These are phyloP conservation scores for Trichoderma brevicompactum DNA, from an alignment of 2,329 filamentous ascomycete genomes.

Conservation along the genomic window DNA sequence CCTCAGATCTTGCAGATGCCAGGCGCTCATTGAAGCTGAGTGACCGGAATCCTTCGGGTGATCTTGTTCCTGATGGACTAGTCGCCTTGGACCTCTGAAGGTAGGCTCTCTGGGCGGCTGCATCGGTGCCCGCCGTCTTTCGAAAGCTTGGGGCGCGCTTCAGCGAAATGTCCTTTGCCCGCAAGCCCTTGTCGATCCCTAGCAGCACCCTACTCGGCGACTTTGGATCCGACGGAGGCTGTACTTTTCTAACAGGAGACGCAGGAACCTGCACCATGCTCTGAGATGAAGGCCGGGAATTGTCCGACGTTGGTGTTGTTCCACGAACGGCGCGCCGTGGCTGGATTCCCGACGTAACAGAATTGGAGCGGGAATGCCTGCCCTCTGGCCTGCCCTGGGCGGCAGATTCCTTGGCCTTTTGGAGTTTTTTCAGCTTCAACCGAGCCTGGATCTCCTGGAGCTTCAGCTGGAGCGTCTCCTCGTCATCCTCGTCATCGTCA, in stretches of 20 bases:
- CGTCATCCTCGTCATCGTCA: conserved; percentile 71
- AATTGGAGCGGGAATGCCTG: conserved; percentile 32
- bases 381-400: conserved; percentile 33
- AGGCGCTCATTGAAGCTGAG: conserved; percentile 84
- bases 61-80: conserved; percentile 34
- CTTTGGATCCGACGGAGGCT: conserved; percentile 57
- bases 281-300: conserved; percentile 35
- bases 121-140: conserved; percentile 31
- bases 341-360: conserved; percentile 35
- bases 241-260: conserved; percentile 67
- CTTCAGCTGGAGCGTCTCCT: conserved; percentile 85
- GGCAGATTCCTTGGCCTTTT: conserved; percentile 53
- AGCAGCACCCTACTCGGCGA: conserved; percentile 81
- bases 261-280: conserved; percentile 71
- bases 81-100: conserved; percentile 51
- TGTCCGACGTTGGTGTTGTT: conserved; percentile 38
- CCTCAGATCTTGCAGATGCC: conserved; percentile 67
- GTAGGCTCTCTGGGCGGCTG: conserved; percentile 42
- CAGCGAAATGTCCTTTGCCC: conserved; percentile 79
- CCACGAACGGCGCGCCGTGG: conserved; percentile 33
- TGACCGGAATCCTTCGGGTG: conserved; percentile 45
- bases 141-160: conserved; percentile 67
- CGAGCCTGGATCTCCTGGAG: conserved; percentile 87
- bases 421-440: conserved; percentile 83
- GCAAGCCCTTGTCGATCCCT: conserved; percentile 88